These are phyloP conservation scores for Claviceps lovelessii DNA, from an alignment of 2,329 filamentous ascomycete species.

Conservation along the genomic window DNA sequence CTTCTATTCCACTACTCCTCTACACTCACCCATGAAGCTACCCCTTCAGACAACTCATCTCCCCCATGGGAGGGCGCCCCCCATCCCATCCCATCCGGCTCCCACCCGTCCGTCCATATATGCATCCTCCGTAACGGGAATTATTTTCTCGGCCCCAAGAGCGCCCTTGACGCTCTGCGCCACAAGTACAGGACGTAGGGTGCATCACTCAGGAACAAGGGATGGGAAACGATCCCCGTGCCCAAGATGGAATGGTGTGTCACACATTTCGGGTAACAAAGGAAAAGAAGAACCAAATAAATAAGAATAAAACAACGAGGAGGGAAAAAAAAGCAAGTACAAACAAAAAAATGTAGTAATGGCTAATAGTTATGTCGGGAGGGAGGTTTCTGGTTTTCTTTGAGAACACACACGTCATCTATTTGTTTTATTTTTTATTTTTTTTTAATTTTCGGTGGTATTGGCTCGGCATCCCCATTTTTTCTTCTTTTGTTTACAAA, in stretches of 20 bases:
- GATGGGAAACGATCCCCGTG: background rate
- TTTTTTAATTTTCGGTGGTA: constrained; percentile 6
- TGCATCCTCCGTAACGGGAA: background rate
- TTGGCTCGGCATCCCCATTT: constrained; percentile 5
- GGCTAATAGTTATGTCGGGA: background rate
- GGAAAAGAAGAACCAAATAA: background rate
- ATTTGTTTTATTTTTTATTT: constrained; percentile 11
- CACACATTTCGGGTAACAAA: background rate
- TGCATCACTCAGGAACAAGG: background rate
- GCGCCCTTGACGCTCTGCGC: too few relatives aligned
- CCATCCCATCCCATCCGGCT: background rate
- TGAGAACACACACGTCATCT: constrained; percentile 1
- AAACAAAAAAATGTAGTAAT: background rate
- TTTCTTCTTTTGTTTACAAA: constrained; percentile 53
- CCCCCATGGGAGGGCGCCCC: background rate
- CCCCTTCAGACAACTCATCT: background rate
- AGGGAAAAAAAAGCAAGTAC: background rate
- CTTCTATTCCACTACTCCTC: background rate
- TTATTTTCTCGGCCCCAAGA: background rate
- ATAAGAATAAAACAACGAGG: background rate
- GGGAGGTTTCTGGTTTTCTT: background rate
- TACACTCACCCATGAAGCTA: background rate
- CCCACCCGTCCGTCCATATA: background rate
- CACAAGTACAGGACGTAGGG: background rate
- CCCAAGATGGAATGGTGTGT: background rate